Base-by-base conservation (phyloP, 257 asterid species). In the Fraxinus excelsior region DNA sequence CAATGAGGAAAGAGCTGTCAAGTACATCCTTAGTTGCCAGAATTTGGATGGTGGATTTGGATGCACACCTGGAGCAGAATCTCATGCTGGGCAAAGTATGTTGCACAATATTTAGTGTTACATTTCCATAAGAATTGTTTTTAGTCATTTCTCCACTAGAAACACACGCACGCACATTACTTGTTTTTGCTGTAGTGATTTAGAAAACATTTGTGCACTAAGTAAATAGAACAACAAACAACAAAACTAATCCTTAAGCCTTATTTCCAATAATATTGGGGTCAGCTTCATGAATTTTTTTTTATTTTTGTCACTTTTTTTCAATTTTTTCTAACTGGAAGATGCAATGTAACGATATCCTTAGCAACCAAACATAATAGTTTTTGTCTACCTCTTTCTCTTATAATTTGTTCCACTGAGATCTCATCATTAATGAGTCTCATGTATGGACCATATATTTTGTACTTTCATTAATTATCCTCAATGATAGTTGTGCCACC, bases 41-140 rank as follows among this genome's bases (percentile, higher is more conserved):
- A 93, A 93, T 86, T 78, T 90, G 78, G 99, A 95, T 86, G 98
- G 99, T 81, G 97, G 99, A 77, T 95, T 95, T 80, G 99, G 99
- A 76, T 90, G 96, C 87, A 89, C 92, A 10, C 99, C 98, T 7
- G 98, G 98, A 71, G 99, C 85, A 0, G 97, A 95, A 86, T 95
- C 98, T 79, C 99, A 95, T 88, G 91, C 99, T 0, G 98, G 98
- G 29, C 96, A 95, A 87, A 95, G 99, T 95, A 92, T 32, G 91
- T 82, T 58, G 77, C 71, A 64, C 67, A 7, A 75, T 76, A 69
- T 64, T n/a, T 37, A 28, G 35, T 74, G 80, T 69, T 67, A 11
- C 38, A 71, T 67, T 58, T 49, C 35, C 66, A 31, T 65, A 19
- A 58, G 62, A 34, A 12, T 64, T 42, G 69, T 75, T n/a, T 77